Percentiles rank a stretch among this genome's conserved stretches.
Conservation (phyloP, 768 basidiomycete species). For the Asterophora lycoperdoides region DNA sequence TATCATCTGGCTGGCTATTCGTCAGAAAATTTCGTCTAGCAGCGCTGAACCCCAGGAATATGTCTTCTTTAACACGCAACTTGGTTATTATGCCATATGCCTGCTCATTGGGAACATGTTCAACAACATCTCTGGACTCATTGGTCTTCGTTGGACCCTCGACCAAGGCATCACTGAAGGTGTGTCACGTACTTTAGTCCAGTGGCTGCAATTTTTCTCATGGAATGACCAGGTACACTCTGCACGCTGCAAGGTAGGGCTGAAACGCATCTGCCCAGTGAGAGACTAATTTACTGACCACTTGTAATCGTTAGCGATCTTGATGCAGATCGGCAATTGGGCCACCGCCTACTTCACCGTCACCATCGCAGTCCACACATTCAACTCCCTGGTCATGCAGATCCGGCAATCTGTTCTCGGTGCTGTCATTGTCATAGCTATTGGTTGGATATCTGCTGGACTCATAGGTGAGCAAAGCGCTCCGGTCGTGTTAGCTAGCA, state of each 20-base stretch:
- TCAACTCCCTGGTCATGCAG: constrained; percentile 59
- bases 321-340: constrained; percentile 62
- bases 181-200: constrained; percentile 19
- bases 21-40: constrained; percentile 25
- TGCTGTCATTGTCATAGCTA: constrained; percentile 34
- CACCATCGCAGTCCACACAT: constrained; percentile 62
- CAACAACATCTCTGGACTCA: constrained; percentile 47
- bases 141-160: constrained; percentile 48
- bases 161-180: constrained; percentile 45
- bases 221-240: constrained; percentile 25
- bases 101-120: constrained; percentile 57
- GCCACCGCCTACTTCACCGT: constrained; percentile 61
- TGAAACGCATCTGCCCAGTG: constrained; percentile 1
- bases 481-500: neutral
- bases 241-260: constrained; percentile 60
- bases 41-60: constrained; percentile 37
- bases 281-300: neutral
- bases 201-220: constrained; percentile 1
- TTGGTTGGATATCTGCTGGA: constrained; percentile 54
- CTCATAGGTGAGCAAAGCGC: constrained; percentile 37
- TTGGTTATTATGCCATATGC: constrained; percentile 65
- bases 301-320: constrained; percentile 33
- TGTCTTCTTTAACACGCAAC: constrained; percentile 66
- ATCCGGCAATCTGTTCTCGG: constrained; percentile 48
- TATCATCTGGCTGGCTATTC: constrained; percentile 42